Evolutionary conservation across 1,284 basidiomycete species (phyloP), one percentile per base, ranked within the genome.

Genomic region (Bjerkandera adusta): DNA sequence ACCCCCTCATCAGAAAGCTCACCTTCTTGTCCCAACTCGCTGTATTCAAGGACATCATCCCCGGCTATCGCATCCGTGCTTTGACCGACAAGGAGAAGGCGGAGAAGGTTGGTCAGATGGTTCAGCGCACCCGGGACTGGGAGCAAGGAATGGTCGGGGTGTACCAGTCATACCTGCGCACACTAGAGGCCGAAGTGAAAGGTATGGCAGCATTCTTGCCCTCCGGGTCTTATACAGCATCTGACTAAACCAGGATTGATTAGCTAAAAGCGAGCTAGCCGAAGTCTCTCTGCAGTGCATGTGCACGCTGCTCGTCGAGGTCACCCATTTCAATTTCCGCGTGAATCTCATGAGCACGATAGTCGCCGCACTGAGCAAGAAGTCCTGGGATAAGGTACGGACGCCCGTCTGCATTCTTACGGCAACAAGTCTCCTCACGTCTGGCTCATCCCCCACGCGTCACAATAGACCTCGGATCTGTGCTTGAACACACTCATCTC

Each of bases 241-340:
- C 54, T 51, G 49, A 63, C 54, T 48, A 20, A 43, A 57, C 49
- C 50, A 52, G 57, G 56, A 47, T 55, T 49, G 49, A 41, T 42
- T 56, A 94, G 92, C 73, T 37, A 86, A 82, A 60, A 81, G 78
- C 42, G 83, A 87, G 35, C 70, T 98, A 12, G 76, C 81, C 13
- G 81, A 83, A 29, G 70, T 86, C 2, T 81, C 87, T 27, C 72
- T 99, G 39, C 85, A 81, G 61, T 92, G 87, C 64, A 86, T 99
- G 76, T 95, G 92, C 65, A 87, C 87, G 3, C 76, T 99, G 36
- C 73, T 95, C 10, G 75, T 77, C 16, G 83, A 91, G 55, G 83
- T 86, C 51, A 90, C 92, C 8, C 95, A 99, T 68, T 99, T 99
- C 79, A 99, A 99, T 72, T 99, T 97, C 68, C 83, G 91, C 41